Evolutionary conservation across 805 yeast species (phyloP).

Genomic region (Schizosaccharomyces osmophilus): DNA sequence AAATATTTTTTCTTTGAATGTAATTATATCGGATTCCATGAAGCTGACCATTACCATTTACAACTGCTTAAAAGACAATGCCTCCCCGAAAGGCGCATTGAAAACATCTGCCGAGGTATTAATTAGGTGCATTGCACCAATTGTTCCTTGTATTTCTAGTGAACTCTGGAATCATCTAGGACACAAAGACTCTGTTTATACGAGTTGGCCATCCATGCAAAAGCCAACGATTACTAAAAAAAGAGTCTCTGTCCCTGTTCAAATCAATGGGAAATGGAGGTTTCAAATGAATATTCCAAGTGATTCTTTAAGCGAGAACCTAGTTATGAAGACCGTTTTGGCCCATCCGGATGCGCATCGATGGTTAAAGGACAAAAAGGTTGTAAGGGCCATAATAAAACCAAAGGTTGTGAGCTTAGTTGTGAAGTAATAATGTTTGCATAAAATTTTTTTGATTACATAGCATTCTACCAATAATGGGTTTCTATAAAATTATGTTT

Average conservation of each 20-base stretch:
- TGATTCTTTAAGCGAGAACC: background rate
- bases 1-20: slow-evolving; percentile 53
- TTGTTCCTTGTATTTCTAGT: background rate
- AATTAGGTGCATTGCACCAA: slow-evolving; percentile 13
- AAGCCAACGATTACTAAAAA: background rate
- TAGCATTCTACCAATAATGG: background rate
- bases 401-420: background rate
- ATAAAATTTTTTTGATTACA: background rate
- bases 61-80: slow-evolving; percentile 7
- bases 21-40: slow-evolving; percentile 76
- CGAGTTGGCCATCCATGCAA: background rate
- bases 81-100: no score
- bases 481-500: no score
- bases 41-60: slow-evolving; percentile 40
- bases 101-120: slow-evolving; percentile 9
- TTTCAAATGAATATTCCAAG: background rate
- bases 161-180: background rate
- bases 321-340: background rate
- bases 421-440: background rate
- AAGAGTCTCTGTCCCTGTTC: background rate
- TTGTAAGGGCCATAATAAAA: background rate
- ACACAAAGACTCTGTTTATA: background rate
- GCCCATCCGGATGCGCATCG: background rate
- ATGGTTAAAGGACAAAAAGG: background rate
- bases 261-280: background rate